Evolutionary conservation across 805 yeast genomes (phyloP).

Genomic region (Cyberlindnera euphorbiiphila): DNA sequence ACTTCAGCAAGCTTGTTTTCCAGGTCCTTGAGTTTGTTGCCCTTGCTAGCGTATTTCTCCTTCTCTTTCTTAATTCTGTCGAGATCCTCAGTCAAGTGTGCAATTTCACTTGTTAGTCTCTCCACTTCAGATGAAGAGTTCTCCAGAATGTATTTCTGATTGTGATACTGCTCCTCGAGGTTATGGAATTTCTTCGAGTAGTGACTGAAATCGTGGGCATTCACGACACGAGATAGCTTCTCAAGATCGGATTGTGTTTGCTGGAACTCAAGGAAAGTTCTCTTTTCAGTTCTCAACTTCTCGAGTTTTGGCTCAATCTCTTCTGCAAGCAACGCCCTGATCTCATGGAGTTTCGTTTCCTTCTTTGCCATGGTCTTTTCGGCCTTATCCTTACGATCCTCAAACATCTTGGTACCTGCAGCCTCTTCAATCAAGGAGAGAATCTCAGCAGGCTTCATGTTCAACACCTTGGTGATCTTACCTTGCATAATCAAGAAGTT

Average conservation of each 20-base stretch:
- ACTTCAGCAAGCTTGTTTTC: conserved; percentile 54
- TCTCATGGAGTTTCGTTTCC: conserved; percentile 78
- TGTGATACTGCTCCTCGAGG: conserved; percentile 40
- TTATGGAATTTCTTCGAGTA: conserved; percentile 39
- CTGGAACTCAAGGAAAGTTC: conserved; percentile 80
- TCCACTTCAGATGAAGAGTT: conserved; percentile 42
- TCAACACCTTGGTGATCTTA: conserved; percentile 91
- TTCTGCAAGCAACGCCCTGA: conserved; percentile 65
- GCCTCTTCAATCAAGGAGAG: conserved; percentile 94
- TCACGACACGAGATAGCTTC: conserved; percentile 64
- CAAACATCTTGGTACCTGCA: conserved; percentile 95
- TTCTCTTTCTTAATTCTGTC: conserved; percentile 47
- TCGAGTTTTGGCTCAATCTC: conserved; percentile 93
- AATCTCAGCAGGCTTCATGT: conserved; percentile 92
- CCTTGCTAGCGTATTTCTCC: conserved; percentile 56
- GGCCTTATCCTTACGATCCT: conserved; percentile 88
- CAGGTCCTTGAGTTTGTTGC: conserved; percentile 54
- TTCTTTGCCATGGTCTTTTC: conserved; percentile 88
- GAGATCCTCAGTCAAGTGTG: conserved; percentile 57
- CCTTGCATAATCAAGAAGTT: conserved; percentile 99
- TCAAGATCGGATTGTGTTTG: conserved; percentile 80
- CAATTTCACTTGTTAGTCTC: conserved; percentile 51
- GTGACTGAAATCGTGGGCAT: conserved; percentile 65
- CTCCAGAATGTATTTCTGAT: conserved; percentile 38
- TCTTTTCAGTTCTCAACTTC: conserved; percentile 74